Percentiles rank a stretch among this genome's conserved stretches.
phyloP scores from a whole-genome alignment of 1,284 basidiomycete genomes.

The Leccinum ambiguum region DNA sequence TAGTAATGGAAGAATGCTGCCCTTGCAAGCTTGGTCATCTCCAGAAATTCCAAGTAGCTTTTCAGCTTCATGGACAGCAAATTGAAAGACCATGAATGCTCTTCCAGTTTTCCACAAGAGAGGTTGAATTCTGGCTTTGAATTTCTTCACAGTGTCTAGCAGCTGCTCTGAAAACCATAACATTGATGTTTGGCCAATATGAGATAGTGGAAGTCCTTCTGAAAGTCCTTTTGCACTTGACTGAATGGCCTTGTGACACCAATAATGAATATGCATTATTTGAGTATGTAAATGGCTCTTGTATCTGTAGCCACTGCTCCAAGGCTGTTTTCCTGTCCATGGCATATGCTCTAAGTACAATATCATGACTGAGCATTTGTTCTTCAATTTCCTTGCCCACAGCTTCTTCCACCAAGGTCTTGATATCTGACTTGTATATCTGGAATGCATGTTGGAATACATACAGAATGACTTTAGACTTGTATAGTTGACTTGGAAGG shows the following conservation, averaged over 20 bases:
- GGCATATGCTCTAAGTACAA: not conserved
- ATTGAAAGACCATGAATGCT: slow-evolving; percentile 1
- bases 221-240: not conserved
- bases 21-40: not conserved
- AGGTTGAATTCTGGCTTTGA: not conserved
- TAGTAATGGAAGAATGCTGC: not conserved
- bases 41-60: not conserved
- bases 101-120: not conserved
- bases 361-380: not conserved
- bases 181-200: not conserved
- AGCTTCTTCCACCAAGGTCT: not conserved
- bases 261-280: not conserved
- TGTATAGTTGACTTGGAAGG: not conserved
- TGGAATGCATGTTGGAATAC: not conserved
- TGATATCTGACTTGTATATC: not conserved
- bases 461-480: not conserved
- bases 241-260: not conserved
- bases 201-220: not conserved
- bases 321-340: not conserved
- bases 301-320: not conserved
- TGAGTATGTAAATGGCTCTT: not conserved
- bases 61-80: not conserved
- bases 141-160: not conserved
- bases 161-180: not conserved
- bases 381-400: not conserved